A percentile compares a stretch with the other conserved stretches of the same genome.
Evolutionary conservation across 345 rosid species (phyloP).

Genomic region (Euphorbia lathyris): DNA sequence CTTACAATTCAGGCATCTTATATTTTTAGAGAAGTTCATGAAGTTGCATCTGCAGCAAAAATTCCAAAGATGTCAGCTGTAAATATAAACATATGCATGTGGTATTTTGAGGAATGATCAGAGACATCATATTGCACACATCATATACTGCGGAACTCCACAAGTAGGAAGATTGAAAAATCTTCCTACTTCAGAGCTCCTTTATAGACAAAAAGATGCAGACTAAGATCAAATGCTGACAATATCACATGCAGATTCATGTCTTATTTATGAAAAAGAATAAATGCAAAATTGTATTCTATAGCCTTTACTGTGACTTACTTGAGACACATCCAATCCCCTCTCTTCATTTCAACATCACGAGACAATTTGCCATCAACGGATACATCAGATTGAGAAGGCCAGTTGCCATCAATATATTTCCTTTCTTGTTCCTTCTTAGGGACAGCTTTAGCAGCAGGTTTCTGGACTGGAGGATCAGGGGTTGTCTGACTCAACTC

Average conservation of each 20-base stretch:
- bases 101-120: neutral
- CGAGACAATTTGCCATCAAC: slow-evolving; percentile 25
- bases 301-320: slow-evolving; percentile 37
- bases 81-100: neutral
- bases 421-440: slow-evolving; percentile 24
- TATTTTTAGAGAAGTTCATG: slow-evolving; percentile 46
- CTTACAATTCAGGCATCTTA: slow-evolving; percentile 40
- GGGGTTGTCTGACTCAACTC: slow-evolving; percentile 59
- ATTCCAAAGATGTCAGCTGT: slow-evolving; percentile 2
- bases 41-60: slow-evolving; percentile 51
- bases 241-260: neutral
- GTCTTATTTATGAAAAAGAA: neutral
- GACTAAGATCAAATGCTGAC: neutral
- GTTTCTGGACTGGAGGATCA: slow-evolving; percentile 51
- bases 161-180: neutral
- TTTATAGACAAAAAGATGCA: neutral
- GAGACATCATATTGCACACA: neutral
- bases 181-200: neutral
- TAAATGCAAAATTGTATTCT: neutral
- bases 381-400: neutral
- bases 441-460: slow-evolving; percentile 31
- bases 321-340: slow-evolving; percentile 86
- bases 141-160: neutral
- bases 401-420: neutral
- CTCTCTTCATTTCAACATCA: slow-evolving; percentile 56